Percentiles rank a stretch among this genome's conserved stretches.
Conservation (phyloP, 306 rosid species). For the Canavalia ensiformis region DNA sequence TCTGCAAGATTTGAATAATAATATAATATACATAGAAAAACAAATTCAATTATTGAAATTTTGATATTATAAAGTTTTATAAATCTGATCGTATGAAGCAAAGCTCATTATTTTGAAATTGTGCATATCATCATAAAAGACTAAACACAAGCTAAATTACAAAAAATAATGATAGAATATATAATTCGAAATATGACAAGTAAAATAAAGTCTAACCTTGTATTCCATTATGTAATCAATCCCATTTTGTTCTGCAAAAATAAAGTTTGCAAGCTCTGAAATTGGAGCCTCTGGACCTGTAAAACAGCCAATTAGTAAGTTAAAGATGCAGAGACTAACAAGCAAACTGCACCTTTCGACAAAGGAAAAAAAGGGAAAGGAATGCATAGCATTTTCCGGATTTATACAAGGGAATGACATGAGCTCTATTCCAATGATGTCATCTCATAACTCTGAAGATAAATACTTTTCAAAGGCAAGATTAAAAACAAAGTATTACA, state of each 20-base stretch:
- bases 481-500: slow-evolving; percentile 17
- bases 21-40: slow-evolving; percentile 5
- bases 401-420: slow-evolving; percentile 26
- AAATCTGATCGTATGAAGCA: neutral
- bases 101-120: slow-evolving; percentile 16
- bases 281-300: slow-evolving; percentile 79
- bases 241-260: slow-evolving; percentile 71
- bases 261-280: slow-evolving; percentile 74
- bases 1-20: neutral
- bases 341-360: slow-evolving; percentile 22
- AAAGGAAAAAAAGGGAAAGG: slow-evolving; percentile 1
- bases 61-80: slow-evolving; percentile 5
- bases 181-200: slow-evolving; percentile 25
- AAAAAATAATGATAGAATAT: neutral
- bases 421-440: slow-evolving; percentile 16
- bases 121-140: neutral
- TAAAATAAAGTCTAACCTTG: slow-evolving; percentile 61
- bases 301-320: slow-evolving; percentile 46
- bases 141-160: slow-evolving; percentile 28
- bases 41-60: slow-evolving; percentile 1
- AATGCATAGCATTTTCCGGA: slow-evolving; percentile 40
- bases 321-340: slow-evolving; percentile 39
- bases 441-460: slow-evolving; percentile 32
- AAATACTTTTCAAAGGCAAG: slow-evolving; percentile 34
- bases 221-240: slow-evolving; percentile 50